Percentiles rank a stretch among this genome's conserved stretches.
Evolutionary conservation across 164 flowering plant species (phyloP).

Genomic region (Vitis vinifera): ASM3070453v1 NC_081817.1:24164501-24165000

Average conservation of each 20-base stretch:
- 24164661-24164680: not conserved
- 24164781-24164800: conserved; percentile 71
- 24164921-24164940: not conserved
- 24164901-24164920: not conserved
- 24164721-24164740: not conserved
- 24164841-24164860: not conserved
- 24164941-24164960: not conserved
- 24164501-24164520: conserved; percentile 78
- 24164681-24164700: not conserved
- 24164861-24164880: too few relatives aligned
- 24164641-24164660: not conserved
- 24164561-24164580: conserved; percentile 68
- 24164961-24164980: not conserved
- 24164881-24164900: too few relatives aligned
- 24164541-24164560: conserved; percentile 40
- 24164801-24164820: conserved; percentile 79
- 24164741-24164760: not conserved
- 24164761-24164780: conserved; percentile 65
- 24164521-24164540: conserved; percentile 81
- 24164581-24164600: conserved; percentile 94
- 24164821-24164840: conserved; percentile 55
- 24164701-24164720: not conserved
- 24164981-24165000: too few relatives aligned
- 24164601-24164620: conserved; percentile 2
- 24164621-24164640: not conserved